A percentile compares a stretch with the other conserved stretches of the same genome.
phyloP scores from a whole-genome alignment of 2,329 filamentous ascomycete genomes.

The Pseudocercospora macadamiae region DNA sequence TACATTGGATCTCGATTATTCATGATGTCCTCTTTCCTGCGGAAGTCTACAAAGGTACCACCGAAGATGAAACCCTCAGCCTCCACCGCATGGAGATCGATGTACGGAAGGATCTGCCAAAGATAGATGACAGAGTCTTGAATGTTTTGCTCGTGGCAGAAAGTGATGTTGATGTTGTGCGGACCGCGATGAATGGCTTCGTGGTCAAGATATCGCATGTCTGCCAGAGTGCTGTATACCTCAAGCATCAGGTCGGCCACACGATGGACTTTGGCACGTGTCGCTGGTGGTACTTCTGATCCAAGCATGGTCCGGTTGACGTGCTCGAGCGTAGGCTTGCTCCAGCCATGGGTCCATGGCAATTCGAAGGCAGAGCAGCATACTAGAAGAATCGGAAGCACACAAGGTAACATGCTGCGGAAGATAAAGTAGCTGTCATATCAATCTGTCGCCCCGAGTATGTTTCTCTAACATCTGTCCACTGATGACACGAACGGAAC shows the following conservation, averaged over 20 bases:
- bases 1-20: conserved; percentile 4
- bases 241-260: conserved; percentile 6
- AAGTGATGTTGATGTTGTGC: conserved; percentile 1
- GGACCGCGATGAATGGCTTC: neutral
- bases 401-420: too few species aligned
- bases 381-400: neutral
- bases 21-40: neutral
- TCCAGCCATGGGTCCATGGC: neutral
- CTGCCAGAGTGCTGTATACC: neutral
- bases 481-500: too few species aligned
- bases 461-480: too few species aligned
- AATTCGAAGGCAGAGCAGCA: neutral
- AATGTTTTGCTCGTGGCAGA: conserved; percentile 1
- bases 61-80: conserved; percentile 1
- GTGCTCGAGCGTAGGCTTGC: neutral
- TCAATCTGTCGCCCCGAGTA: too few species aligned
- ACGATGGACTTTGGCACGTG: neutral
- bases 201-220: conserved; percentile 10
- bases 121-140: neutral
- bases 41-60: conserved; percentile 3
- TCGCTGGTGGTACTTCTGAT: neutral
- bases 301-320: neutral
- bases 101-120: conserved; percentile 8
- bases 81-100: neutral
- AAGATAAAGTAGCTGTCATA: too few species aligned